Percentiles rank a stretch among this genome's conserved stretches.
phyloP scores from a whole-genome alignment of 805 yeast species.

The Hyphopichia homilentoma region DNA sequence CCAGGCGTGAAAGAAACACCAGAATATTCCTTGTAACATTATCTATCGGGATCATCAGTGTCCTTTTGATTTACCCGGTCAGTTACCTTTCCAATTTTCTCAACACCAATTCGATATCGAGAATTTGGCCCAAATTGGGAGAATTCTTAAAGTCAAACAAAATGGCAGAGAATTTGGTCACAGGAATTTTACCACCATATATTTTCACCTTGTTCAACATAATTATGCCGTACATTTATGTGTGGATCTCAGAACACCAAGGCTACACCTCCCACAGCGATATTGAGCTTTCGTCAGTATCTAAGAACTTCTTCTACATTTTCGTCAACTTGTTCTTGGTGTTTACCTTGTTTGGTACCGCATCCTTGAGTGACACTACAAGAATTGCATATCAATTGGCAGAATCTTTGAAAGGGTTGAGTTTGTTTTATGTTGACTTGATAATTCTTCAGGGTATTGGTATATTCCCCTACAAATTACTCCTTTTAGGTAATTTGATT shows the following conservation, averaged over 20 bases:
- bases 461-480: slow-evolving; percentile 82
- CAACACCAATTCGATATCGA: slow-evolving; percentile 71
- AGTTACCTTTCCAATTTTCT: slow-evolving; percentile 79
- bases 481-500: slow-evolving; percentile 74
- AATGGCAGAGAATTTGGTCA: slow-evolving; percentile 75
- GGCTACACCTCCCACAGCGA: slow-evolving; percentile 92
- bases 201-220: slow-evolving; percentile 81
- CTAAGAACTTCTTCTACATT: slow-evolving; percentile 90
- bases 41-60: slow-evolving; percentile 63
- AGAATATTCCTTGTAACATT: slow-evolving; percentile 64
- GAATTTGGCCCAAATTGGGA: slow-evolving; percentile 82
- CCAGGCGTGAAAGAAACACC: slow-evolving; percentile 65
- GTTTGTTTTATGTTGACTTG: slow-evolving; percentile 87
- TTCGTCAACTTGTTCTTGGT: slow-evolving; percentile 92
- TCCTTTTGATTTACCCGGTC: slow-evolving; percentile 78
- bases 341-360: slow-evolving; percentile 92
- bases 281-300: slow-evolving; percentile 83
- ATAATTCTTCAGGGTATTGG: slow-evolving; percentile 80
- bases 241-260: slow-evolving; percentile 76
- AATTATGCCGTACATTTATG: slow-evolving; percentile 80
- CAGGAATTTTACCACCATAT: slow-evolving; percentile 89
- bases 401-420: slow-evolving; percentile 69
- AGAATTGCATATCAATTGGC: slow-evolving; percentile 86
- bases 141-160: slow-evolving; percentile 56
- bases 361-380: slow-evolving; percentile 85